Evolutionary conservation across 169 alveolate genomes (phyloP).

Genomic region (Eimeria sp.): DNA sequence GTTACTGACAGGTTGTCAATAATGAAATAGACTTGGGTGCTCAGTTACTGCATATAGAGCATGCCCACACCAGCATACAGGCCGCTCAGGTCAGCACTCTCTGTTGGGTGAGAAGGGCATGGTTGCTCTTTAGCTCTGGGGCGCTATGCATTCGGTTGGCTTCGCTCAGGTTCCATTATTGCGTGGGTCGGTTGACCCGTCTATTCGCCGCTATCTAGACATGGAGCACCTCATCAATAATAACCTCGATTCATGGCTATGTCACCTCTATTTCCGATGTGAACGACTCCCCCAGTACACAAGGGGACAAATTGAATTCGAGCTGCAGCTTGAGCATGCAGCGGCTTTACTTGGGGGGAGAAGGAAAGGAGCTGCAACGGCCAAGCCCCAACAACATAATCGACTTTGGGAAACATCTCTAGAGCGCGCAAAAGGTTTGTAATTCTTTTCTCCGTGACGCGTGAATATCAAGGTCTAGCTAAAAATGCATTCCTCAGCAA

Average conservation of each 20-base stretch:
- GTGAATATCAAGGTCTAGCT: not conserved
- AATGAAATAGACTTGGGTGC: not conserved
- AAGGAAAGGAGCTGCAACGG: not conserved
- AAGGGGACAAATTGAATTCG: constrained; percentile 82
- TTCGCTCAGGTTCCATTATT: constrained; percentile 70
- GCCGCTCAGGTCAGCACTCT: not conserved
- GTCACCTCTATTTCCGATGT: constrained; percentile 87
- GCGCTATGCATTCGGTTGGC: not conserved
- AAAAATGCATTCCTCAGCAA: not conserved
- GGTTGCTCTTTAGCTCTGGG: not conserved
- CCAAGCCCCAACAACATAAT: constrained; percentile 20
- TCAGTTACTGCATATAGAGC: not conserved
- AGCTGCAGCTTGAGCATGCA: constrained; percentile 78
- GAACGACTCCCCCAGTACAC: constrained; percentile 81
- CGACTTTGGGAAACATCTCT: constrained; percentile 24
- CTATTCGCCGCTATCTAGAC: constrained; percentile 85
- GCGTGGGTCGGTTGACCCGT: constrained; percentile 86
- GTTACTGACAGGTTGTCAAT: not conserved
- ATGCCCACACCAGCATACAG: not conserved
- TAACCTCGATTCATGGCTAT: constrained; percentile 89
- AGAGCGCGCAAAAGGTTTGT: constrained; percentile 66
- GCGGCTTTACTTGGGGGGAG: constrained; percentile 74
- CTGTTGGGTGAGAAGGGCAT: not conserved
- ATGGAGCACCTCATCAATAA: constrained; percentile 85
- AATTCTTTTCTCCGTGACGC: not conserved